phyloP scores from a whole-genome alignment of 345 rosid species.

The Heritiera littoralis region DNA sequence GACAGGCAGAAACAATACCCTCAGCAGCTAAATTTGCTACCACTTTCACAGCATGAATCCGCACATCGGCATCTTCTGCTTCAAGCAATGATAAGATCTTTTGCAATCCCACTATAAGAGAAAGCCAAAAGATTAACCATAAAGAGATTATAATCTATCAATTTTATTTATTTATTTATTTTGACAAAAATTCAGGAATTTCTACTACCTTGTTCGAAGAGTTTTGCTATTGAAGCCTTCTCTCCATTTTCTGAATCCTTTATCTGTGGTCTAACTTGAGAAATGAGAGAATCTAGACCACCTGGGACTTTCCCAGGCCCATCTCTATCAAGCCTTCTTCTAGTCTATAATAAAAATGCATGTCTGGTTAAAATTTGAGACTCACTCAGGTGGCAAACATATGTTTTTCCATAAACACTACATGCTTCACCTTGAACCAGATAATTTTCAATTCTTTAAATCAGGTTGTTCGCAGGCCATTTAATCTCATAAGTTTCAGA shows the following conservation, averaged over 20 bases:
- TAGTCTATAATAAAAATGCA: constrained; percentile 48
- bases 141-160: neutral
- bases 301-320: constrained; percentile 55
- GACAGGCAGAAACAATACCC: constrained; percentile 52
- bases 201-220: constrained; percentile 87
- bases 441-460: neutral
- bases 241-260: constrained; percentile 68
- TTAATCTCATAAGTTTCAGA: constrained; percentile 4
- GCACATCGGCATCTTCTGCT: constrained; percentile 94
- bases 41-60: constrained; percentile 96
- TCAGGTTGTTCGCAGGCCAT: neutral
- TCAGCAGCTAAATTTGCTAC: constrained; percentile 99
- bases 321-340: constrained; percentile 71
- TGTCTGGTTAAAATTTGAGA: constrained; percentile 16
- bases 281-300: constrained; percentile 51
- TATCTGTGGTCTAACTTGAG: constrained; percentile 60
- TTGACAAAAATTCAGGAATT: neutral
- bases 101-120: constrained; percentile 81
- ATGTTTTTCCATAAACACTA: neutral
- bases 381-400: neutral
- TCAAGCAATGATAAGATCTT: constrained; percentile 93
- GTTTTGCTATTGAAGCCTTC: constrained; percentile 82
- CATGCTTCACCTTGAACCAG: neutral
- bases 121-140: neutral
- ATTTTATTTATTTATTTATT: neutral